These are phyloP conservation scores for Dipteronia dyeriana DNA, from an alignment of 345 rosid genomes.

Conservation along the genomic window DNA sequence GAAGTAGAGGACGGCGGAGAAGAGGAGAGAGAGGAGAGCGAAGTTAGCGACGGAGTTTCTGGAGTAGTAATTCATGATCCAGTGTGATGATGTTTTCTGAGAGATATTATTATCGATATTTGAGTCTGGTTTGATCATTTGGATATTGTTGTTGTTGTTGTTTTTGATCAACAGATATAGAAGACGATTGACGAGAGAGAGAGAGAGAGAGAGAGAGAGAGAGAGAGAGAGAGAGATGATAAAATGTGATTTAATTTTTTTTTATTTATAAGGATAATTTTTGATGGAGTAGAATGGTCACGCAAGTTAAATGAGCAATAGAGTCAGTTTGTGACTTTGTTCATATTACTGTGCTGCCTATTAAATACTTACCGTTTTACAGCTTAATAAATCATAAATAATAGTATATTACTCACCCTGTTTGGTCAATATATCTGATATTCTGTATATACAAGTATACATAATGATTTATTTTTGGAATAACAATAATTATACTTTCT, in stretches of 20 bases:
- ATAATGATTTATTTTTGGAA: no score
- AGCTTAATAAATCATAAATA: no score
- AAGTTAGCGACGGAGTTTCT: slow-evolving; percentile 19
- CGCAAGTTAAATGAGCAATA: background rate
- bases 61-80: slow-evolving; percentile 27
- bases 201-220: no score
- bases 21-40: slow-evolving; percentile 32
- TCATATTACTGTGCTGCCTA: background rate
- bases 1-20: slow-evolving; percentile 40
- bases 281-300: slow-evolving; percentile 9
- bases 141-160: no score
- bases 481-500: no score
- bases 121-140: background rate
- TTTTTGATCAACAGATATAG: no score
- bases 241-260: background rate
- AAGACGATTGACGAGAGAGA: no score
- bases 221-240: background rate
- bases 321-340: background rate
- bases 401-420: no score
- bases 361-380: background rate
- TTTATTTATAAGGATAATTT: background rate
- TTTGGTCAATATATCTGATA: no score
- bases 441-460: no score
- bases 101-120: background rate
- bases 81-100: background rate